Evolutionary conservation across 2,329 filamentous ascomycete species (phyloP).

Genomic region (Coniochaeta sp.): DNA sequence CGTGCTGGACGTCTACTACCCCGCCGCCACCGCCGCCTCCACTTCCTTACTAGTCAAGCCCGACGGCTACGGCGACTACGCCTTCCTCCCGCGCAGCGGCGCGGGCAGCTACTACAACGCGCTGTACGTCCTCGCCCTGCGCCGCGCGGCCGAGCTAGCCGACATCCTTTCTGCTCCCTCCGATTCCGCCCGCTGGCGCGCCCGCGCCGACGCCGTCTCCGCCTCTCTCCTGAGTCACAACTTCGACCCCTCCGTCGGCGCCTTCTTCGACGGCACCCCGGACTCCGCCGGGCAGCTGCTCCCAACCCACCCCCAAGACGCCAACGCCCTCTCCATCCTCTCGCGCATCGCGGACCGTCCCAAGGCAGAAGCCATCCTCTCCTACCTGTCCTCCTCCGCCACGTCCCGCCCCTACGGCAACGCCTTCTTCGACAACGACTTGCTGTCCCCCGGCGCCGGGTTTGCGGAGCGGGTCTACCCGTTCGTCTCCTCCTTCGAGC

Average conservation of each 20-base stretch:
- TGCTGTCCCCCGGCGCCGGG: constrained; percentile 16
- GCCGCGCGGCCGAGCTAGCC: constrained; percentile 35
- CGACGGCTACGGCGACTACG: constrained; percentile 40
- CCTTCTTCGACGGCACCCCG: constrained; percentile 36
- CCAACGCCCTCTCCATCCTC: constrained; percentile 40
- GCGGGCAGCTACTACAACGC: constrained; percentile 46
- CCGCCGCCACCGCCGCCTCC: constrained; percentile 27
- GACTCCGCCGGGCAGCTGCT: constrained; percentile 19
- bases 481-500: constrained; percentile 46
- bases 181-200: constrained; percentile 32
- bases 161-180: constrained; percentile 10
- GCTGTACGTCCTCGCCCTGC: constrained; percentile 38
- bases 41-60: constrained; percentile 22
- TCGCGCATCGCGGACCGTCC: constrained; percentile 23
- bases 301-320: constrained; percentile 38
- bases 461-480: constrained; percentile 41
- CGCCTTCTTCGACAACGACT: constrained; percentile 41
- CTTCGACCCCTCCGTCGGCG: constrained; percentile 33
- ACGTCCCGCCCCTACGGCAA: constrained; percentile 37
- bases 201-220: constrained; percentile 25
- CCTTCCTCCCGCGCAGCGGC: constrained; percentile 39
- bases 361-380: constrained; percentile 24
- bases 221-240: constrained; percentile 27
- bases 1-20: constrained; percentile 38
- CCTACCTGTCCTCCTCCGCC: constrained; percentile 32